Conservation (phyloP, 129 eudicot genomes). For the Arctium minus region DNA sequence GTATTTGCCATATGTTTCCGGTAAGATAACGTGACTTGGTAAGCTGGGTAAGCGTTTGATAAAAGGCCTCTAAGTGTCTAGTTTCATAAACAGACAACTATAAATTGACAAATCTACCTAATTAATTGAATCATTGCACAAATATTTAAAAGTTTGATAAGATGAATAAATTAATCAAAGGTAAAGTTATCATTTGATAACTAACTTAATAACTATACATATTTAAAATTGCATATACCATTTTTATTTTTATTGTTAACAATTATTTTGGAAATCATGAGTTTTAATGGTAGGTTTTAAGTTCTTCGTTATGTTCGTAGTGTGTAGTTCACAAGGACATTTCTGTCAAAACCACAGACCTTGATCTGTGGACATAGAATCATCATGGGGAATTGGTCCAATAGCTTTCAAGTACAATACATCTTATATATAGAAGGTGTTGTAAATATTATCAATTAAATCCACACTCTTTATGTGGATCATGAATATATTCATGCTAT, state of each 20-base stretch:
- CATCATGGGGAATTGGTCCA: constrained; percentile 33
- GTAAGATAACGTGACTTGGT: too few relatives aligned
- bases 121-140: too few relatives aligned
- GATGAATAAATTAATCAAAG: too few relatives aligned
- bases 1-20: too few relatives aligned
- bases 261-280: not conserved
- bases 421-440: not conserved
- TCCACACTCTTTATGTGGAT: constrained; percentile 29
- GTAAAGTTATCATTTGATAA: not conserved
- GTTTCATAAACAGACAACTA: too few relatives aligned
- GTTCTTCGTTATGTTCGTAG: not conserved
- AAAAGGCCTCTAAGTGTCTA: too few relatives aligned
- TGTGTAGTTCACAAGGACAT: not conserved
- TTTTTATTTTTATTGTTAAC: too few relatives aligned
- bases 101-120: too few relatives aligned
- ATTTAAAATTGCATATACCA: not conserved
- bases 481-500: constrained; percentile 37
- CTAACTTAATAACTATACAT: not conserved
- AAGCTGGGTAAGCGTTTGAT: too few relatives aligned
- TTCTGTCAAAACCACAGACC: constrained; percentile 4
- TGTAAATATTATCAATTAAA: not conserved
- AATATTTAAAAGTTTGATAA: too few relatives aligned
- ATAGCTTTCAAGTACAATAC: constrained; percentile 16
- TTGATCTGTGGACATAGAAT: not conserved
- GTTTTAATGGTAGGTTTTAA: not conserved